Conservation (phyloP, 2,329 filamentous ascomycete genomes). For the Atkinsonella hypoxylon region DNA sequence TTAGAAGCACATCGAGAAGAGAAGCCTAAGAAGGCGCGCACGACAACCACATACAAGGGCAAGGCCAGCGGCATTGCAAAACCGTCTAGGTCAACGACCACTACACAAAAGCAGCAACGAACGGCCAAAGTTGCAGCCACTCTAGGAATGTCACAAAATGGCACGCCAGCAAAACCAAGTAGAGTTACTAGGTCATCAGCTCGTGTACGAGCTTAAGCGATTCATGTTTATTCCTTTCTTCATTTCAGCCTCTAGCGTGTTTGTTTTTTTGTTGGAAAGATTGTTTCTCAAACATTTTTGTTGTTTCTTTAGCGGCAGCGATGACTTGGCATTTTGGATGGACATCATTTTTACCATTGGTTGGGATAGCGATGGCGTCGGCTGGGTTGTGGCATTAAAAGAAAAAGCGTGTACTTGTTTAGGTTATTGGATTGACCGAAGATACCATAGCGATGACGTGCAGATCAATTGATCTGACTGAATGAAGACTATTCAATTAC, state of each 20-base stretch:
- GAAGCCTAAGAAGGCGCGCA: constrained; percentile 14
- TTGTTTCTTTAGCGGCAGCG: background rate
- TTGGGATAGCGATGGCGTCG: constrained; percentile 3
- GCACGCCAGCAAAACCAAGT: constrained; percentile 21
- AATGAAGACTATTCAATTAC: background rate
- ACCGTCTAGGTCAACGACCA: constrained; percentile 10
- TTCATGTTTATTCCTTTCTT: background rate
- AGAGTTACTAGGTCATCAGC: constrained; percentile 19
- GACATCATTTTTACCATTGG: background rate
- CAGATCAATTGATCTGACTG: background rate
- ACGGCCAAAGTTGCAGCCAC: constrained; percentile 18
- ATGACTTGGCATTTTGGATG: background rate
- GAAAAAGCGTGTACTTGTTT: background rate
- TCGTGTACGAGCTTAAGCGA: constrained; percentile 4
- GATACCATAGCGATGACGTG: constrained; percentile 3
- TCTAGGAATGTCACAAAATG: constrained; percentile 22
- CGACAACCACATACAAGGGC: constrained; percentile 4
- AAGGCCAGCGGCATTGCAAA: constrained; percentile 20
- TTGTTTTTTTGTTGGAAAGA: background rate
- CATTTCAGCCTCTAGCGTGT: background rate
- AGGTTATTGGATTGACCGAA: background rate
- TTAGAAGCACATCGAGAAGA: constrained; percentile 17
- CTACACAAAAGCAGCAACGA: constrained; percentile 16
- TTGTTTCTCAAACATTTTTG: background rate
- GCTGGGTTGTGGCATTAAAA: background rate